Percentiles rank a stretch among this genome's conserved stretches.
These are phyloP conservation scores for Colletotrichum eremochloae DNA, from an alignment of 2,329 filamentous ascomycete species.

Conservation along the genomic window DNA sequence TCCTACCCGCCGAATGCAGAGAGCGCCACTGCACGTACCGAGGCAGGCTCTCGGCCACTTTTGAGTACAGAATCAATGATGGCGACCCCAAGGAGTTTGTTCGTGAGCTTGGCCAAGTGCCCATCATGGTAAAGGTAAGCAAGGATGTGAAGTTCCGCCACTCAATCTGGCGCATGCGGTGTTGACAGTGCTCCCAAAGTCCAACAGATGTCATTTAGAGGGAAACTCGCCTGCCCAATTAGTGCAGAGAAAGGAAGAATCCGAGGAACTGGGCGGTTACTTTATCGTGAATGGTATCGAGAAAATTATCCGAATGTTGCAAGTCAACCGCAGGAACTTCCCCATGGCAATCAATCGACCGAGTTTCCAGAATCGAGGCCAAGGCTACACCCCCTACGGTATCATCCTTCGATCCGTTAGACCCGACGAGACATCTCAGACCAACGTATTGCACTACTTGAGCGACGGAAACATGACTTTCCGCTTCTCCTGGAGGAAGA, in stretches of 20 bases:
- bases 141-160: slow-evolving; percentile 6
- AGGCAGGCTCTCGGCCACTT: slow-evolving; percentile 83
- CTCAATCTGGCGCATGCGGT: slow-evolving; percentile 33
- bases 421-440: slow-evolving; percentile 98
- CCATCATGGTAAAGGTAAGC: slow-evolving; percentile 90
- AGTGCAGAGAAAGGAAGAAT: slow-evolving; percentile 91
- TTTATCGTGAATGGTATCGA: slow-evolving; percentile 98
- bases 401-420: slow-evolving; percentile 92
- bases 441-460: slow-evolving; percentile 96
- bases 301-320: slow-evolving; percentile 93
- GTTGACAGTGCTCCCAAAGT: slow-evolving; percentile 63
- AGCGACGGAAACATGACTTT: slow-evolving; percentile 97
- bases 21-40: slow-evolving; percentile 94
- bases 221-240: slow-evolving; percentile 85
- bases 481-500: slow-evolving; percentile 97
- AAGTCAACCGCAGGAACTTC: slow-evolving; percentile 92
- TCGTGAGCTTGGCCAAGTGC: slow-evolving; percentile 88
- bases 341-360: slow-evolving; percentile 93
- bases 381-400: slow-evolving; percentile 89
- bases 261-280: slow-evolving; percentile 95
- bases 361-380: slow-evolving; percentile 89
- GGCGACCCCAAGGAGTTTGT: slow-evolving; percentile 86
- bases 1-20: slow-evolving; percentile 92
- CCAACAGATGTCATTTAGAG: slow-evolving; percentile 91
- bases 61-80: slow-evolving; percentile 90